These are phyloP conservation scores for Stachybotrys echinatus DNA, from an alignment of 2,329 filamentous ascomycete genomes.

Conservation along the genomic window DNA sequence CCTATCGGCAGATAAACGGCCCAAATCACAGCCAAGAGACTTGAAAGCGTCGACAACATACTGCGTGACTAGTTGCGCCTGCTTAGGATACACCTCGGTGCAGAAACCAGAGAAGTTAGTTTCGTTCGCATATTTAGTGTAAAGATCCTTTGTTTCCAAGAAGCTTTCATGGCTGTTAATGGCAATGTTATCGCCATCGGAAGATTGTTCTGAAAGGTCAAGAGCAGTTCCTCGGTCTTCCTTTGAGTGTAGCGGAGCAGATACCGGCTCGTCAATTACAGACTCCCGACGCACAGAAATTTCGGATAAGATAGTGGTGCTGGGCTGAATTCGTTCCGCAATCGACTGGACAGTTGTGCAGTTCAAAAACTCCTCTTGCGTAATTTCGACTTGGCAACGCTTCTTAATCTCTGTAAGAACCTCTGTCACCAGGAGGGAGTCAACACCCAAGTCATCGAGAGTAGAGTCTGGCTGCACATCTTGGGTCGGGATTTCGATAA, in stretches of 20 bases:
- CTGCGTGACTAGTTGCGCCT: not conserved
- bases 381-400: not conserved
- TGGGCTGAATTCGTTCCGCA: no score
- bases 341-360: no score
- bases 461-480: not conserved
- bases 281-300: no score
- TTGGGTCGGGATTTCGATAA: no score
- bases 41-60: not conserved
- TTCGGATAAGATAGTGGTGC: no score
- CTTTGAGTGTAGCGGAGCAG: no score
- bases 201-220: no score
- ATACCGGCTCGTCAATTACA: no score
- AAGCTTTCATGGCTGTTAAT: no score
- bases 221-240: no score
- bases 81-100: not conserved
- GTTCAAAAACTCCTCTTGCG: not conserved
- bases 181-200: no score
- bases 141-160: not conserved
- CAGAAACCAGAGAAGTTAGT: not conserved
- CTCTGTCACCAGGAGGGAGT: not conserved
- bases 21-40: not conserved
- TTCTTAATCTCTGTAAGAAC: not conserved
- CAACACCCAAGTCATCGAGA: not conserved
- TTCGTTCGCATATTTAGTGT: not conserved
- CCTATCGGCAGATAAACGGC: not conserved